These are phyloP conservation scores for Backusella westeae DNA, from an alignment of 192 early-diverging fungal genomes.

Conservation along the genomic window DNA sequence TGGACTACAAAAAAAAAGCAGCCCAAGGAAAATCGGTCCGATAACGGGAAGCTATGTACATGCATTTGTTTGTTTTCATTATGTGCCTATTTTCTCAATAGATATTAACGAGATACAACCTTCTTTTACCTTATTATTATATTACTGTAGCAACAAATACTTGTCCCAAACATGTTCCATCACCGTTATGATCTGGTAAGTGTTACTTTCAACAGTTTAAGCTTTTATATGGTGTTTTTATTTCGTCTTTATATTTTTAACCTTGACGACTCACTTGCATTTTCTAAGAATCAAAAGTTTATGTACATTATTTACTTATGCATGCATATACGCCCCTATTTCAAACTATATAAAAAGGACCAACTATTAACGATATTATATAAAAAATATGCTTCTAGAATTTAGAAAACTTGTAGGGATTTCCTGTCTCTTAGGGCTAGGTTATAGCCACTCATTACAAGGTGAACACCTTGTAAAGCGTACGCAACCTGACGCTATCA, in stretches of 20 bases:
- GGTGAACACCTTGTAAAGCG: conserved; percentile 15
- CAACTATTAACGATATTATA: not conserved
- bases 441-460: not conserved
- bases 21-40: no score
- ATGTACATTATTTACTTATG: not conserved
- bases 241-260: not conserved
- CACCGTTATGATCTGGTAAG: not conserved
- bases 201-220: not conserved
- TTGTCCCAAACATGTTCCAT: not conserved
- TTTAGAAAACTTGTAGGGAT: not conserved
- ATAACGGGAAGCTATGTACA: no score
- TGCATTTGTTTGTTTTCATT: not conserved
- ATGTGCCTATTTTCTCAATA: not conserved
- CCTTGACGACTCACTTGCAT: not conserved
- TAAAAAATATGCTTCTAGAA: not conserved
- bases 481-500: conserved; percentile 24
- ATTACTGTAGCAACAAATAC: not conserved
- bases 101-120: not conserved
- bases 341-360: not conserved
- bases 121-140: not conserved
- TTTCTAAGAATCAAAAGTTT: not conserved
- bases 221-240: not conserved
- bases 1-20: no score
- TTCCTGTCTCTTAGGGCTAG: not conserved
- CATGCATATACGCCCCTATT: not conserved